Evolutionary conservation across 129 eudicot genomes (phyloP), one percentile per base, ranked within the genome.

Genomic region (Pittosporum tobira): DNA sequence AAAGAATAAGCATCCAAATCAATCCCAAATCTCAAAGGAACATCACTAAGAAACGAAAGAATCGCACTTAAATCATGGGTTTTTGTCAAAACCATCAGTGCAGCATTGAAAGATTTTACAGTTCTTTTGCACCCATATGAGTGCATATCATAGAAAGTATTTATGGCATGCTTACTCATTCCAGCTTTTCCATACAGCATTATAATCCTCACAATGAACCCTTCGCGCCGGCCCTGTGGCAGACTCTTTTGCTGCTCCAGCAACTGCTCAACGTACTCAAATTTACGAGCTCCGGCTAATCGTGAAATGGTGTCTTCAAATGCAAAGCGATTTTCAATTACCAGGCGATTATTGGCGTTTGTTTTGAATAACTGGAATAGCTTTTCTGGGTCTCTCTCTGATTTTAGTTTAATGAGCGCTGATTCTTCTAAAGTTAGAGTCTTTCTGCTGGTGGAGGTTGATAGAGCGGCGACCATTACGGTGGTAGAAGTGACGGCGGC

Each of bases 151-250:
- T 61, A 73, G 25, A 81, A 84, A 19, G 96, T 84, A 58, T 65
- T 50, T 14, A 88, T 28, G 10, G 95, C 95, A 60, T 79, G 91
- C 40, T 72, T 67, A 71, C 38, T 42, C 96, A 88, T 88, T 14
- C 95, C 91, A 27, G 85, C 91, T 51, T 67, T 88, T 5, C 95
- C 96, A 67, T 88, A 88, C 64, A 88, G 57, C 94, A 67, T 81
- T 63, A 88, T 88, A 31, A 88, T 81, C 67, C 96, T 66, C 31
- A 88, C 61, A 10, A 88, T 38, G 56, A 88, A 88, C 48, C 96
- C 96, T 73, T 88, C 96, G 1, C 96, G 76, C 0, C 85, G 76
- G 2, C 88, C 96, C 72, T 88, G 96, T 0, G 67, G 90, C 48
- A 81, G 59, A 9, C 68, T 14, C 85, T 88, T 88, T 48, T 88